Base-by-base conservation (phyloP, 257 asterid genomes). In the Scutellaria galericulata region DNA sequence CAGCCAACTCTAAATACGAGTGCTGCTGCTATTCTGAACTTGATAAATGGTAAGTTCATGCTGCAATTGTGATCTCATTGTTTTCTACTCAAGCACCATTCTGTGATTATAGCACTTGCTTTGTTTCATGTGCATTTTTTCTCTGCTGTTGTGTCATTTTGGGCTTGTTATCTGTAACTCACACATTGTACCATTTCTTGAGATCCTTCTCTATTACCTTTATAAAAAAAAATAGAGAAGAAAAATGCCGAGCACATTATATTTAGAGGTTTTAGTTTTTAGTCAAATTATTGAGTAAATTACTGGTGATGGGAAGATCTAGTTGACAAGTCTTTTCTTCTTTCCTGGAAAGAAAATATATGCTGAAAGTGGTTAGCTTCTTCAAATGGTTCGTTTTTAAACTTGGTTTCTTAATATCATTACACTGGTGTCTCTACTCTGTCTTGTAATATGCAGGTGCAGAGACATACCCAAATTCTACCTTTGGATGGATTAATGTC, bases 1-100 rank as follows among this genome's bases (percentile, higher is more conserved):
- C 92, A 86, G 78, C 88, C 92, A 73, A 81, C 88, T 9, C 88
- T 82, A 7, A 82, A 84, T 76, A 82, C 89, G 15, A 86, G 92
- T 51, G 59, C 84, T 45, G 82, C 76, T 71, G 76, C 75, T 42
- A 46, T 84, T 42, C 70, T 82, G 77, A 70, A 77, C 77, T 53
- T 84, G 74, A 64, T 86, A 61, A 82, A 78, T 48, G 94, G 95
- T 85, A 62, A 64, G 73, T 69, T 58, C 62, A 48, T 55, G 7
- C 66, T 50, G 12, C 60, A 64, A 5, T 18, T 13, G 11, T 64
- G 37, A 3, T 68, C 12, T 35, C 52, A 54, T 65, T 39, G n/a
- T 45, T 40, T 10, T 45, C 58, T 45, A 41, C 64, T 42, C 70
- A 8, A 22, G 20, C 74, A 31, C 52, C 42, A 31, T 18, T 70